Evolutionary conservation across 495 filamentous ascomycete species (phyloP), one percentile per base, ranked within the genome.

Genomic region (Xylaria venustula): DNA sequence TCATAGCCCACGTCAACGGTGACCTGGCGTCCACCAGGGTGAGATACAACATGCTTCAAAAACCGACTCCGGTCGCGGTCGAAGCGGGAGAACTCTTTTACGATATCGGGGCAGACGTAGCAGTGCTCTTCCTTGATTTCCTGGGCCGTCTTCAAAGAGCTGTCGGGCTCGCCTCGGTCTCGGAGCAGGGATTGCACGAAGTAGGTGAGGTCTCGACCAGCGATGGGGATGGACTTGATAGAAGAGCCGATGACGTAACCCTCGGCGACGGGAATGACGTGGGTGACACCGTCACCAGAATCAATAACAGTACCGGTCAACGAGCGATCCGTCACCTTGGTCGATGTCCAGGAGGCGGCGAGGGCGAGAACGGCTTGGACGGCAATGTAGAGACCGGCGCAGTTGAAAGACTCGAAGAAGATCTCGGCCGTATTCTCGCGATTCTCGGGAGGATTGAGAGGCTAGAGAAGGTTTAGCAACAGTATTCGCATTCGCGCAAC

Each of bases 331-430:
- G 91, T 90, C 14, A 97, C 93, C 83, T 97, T 98, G 23, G 92
- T 93, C 41, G 91, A 96, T 22, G 95, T 98, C 94, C 95, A 98
- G 15, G 93, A 97, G 7, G 94, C 94, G 32, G 94, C 94, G 34
- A 98, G 86, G 14, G 94, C 94, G 51, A 98, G 87, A 20, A 98
- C 94, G 14, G 94, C 94, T 78, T 98, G 94, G 9, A 98, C 94
- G 42, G 95, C 94, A 67, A 98, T 98, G 77, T 98, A 98, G 40
- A 98, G 88, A 75, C 94, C 94, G 57, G 94, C 93, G 77, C 94
- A 98, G 75, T 98, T 98, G 81, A 98, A 98, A 17, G 93, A 96
- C 71, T 98, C 94, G 79, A 98, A 98, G 89, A 98, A 97, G 76
- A 98, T 98, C 74, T 98, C 94, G 74, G 94, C 94, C 20, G 94